Percentiles rank a stretch among this genome's conserved stretches.
Conservation (phyloP, 2,329 filamentous ascomycete species). For the Elsinoe perseae region DNA sequence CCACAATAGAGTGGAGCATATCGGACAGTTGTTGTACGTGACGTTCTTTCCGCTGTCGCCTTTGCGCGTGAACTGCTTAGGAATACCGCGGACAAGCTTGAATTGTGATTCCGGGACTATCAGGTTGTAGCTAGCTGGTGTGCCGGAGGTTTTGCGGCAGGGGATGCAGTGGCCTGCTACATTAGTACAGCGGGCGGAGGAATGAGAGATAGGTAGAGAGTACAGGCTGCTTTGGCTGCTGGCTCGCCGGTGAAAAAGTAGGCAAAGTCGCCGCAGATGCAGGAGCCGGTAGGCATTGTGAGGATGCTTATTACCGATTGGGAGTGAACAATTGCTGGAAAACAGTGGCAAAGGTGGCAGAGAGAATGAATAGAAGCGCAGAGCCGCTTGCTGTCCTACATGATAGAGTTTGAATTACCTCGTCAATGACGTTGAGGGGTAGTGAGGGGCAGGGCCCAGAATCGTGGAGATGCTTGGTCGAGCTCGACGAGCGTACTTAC, state of each 20-base stretch:
- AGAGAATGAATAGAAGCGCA: not conserved
- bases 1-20: slow-evolving; percentile 26
- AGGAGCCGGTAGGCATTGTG: slow-evolving; percentile 26
- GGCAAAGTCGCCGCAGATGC: slow-evolving; percentile 31
- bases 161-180: slow-evolving; percentile 28
- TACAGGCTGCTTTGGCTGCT: slow-evolving; percentile 21
- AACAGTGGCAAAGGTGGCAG: not conserved
- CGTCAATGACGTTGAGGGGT: slow-evolving; percentile 5
- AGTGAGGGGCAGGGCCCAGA: not conserved
- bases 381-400: not conserved
- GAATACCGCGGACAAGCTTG: slow-evolving; percentile 24
- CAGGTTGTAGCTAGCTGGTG: slow-evolving; percentile 27
- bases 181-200: slow-evolving; percentile 9
- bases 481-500: not conserved
- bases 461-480: not conserved
- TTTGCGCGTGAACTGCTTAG: slow-evolving; percentile 23
- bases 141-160: slow-evolving; percentile 28
- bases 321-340: not conserved
- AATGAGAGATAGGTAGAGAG: not conserved
- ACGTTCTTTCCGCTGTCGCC: slow-evolving; percentile 29
- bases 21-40: slow-evolving; percentile 26
- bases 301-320: not conserved
- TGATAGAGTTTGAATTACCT: not conserved
- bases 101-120: slow-evolving; percentile 26
- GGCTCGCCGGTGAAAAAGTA: slow-evolving; percentile 31